These are phyloP conservation scores for Ustilago loliicola DNA, from an alignment of 1,284 basidiomycete genomes.

Conservation along the genomic window DNA sequence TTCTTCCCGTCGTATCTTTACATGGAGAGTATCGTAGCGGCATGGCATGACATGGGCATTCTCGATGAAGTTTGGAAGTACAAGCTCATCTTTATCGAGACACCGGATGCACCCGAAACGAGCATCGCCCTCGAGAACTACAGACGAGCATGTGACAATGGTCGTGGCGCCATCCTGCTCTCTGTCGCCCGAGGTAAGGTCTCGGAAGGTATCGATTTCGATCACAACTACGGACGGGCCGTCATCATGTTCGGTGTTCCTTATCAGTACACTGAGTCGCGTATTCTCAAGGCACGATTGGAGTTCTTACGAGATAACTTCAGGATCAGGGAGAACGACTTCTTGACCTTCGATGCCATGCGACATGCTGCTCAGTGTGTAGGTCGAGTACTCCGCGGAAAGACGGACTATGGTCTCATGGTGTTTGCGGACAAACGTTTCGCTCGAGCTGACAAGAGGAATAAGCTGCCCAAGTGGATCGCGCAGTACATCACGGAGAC, in stretches of 20 bases:
- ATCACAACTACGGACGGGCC: slow-evolving; percentile 94
- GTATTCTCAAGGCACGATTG: slow-evolving; percentile 95
- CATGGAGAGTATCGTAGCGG: slow-evolving; percentile 99
- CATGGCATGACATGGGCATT: slow-evolving; percentile 99
- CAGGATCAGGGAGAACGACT: slow-evolving; percentile 97
- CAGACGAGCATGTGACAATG: slow-evolving; percentile 97
- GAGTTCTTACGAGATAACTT: slow-evolving; percentile 99
- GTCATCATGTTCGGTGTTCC: slow-evolving; percentile 99
- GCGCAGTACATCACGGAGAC: slow-evolving; percentile 96
- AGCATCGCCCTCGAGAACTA: slow-evolving; percentile 98
- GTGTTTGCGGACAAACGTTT: slow-evolving; percentile 99
- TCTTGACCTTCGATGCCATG: slow-evolving; percentile 99
- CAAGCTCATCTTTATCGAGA: slow-evolving; percentile 99
- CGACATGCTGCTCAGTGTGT: slow-evolving; percentile 99
- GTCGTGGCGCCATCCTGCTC: slow-evolving; percentile 93
- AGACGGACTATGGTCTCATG: slow-evolving; percentile 99
- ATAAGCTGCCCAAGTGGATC: slow-evolving; percentile 98
- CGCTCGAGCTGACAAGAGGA: slow-evolving; percentile 93
- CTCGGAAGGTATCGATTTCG: slow-evolving; percentile 99
- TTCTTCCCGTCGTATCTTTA: slow-evolving; percentile 99
- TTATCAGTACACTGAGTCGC: slow-evolving; percentile 98
- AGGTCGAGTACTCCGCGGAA: slow-evolving; percentile 94
- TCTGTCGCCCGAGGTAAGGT: slow-evolving; percentile 99
- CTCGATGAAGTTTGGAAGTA: slow-evolving; percentile 99
- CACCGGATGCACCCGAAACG: slow-evolving; percentile 98